Evolutionary conservation across 257 asterid genomes (phyloP).

Genomic region (Gentiana straminea): DNA sequence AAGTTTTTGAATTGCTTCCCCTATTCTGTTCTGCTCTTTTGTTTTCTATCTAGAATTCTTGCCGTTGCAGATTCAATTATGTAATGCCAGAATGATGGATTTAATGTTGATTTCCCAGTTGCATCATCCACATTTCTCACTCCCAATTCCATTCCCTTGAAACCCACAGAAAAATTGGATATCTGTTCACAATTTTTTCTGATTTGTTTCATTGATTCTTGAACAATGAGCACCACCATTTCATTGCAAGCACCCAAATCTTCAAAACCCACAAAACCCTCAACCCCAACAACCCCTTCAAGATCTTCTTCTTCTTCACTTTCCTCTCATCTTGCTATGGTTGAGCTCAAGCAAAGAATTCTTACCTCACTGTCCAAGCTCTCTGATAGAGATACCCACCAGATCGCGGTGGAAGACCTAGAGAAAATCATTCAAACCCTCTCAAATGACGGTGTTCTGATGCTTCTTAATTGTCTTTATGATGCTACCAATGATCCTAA

Average conservation of each 20-base stretch:
- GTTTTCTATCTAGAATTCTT: background rate
- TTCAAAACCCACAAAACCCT: conserved; percentile 65
- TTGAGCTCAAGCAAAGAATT: conserved; percentile 84
- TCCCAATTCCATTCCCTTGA: background rate
- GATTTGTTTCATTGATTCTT: background rate
- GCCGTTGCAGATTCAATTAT: background rate
- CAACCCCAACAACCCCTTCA: conserved; percentile 22
- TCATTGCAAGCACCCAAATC: conserved; percentile 26
- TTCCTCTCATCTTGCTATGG: conserved; percentile 79
- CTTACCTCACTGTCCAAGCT: conserved; percentile 83
- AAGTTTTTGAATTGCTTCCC: too few relatives aligned
- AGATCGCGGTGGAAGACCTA: conserved; percentile 94
- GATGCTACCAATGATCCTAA: conserved; percentile 80
- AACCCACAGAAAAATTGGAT: background rate
- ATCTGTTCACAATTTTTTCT: background rate
- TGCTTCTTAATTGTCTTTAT: conserved; percentile 90
- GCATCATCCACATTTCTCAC: background rate
- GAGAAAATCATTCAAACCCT: conserved; percentile 66
- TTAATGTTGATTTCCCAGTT: conserved; percentile 7
- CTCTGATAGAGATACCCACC: conserved; percentile 96
- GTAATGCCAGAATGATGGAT: conserved; percentile 2
- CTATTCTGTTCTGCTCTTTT: too few relatives aligned
- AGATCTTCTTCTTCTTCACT: conserved; percentile 53
- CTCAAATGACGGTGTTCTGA: conserved; percentile 76
- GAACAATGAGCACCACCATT: conserved; percentile 14